Evolutionary conservation across 192 early-diverging fungal genomes (phyloP), one percentile per base, ranked within the genome.

Genomic region (Phycomyces nitens): DNA sequence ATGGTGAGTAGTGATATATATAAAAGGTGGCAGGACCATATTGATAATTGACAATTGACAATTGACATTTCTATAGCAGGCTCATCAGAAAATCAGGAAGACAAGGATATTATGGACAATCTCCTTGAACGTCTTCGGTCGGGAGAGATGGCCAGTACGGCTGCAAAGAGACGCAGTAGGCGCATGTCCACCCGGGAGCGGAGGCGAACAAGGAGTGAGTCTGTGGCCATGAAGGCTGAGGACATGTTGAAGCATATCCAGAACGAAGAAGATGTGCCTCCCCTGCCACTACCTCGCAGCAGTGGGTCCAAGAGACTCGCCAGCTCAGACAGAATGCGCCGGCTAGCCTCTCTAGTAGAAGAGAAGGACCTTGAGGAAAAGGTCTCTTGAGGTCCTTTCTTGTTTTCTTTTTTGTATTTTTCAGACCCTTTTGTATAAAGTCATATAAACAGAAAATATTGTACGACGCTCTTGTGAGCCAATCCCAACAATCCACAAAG

Each of bases 71-170:
- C 11, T 54, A 16, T 34, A 60, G 58, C 58, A 41, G 58, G 49
- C 39, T 20, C 68, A 52, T 72, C 71, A 18, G 80, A 78, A 58
- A 62, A 65, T 34, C 71, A 77, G 21, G 83, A 72, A 15, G 88
- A 90, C 60, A 90, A 92, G 61, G 85, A 88, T 54, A 86, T 89
- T 44, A 88, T 92, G 73, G 90, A 92, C 53, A 87, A 88, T 64
- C 60, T 92, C 56, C 72, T 92, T 29, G 86, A 92, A 67, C 81
- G 78, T 24, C 78, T 92, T 14, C 73, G 87, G 22, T 88, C 86
- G 8, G 84, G 84, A 0, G 89, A 90, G 68, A 59, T 89, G 56
- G 9, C 68, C 21, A 80, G 81, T 52, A 74, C 78, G 0, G 49
- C 62, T 34, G 63, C 64, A 20, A 66, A 71, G 18, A 60, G 65